These are phyloP conservation scores for Boletus reticuloceps DNA, from an alignment of 768 basidiomycete species.

Conservation along the genomic window DNA sequence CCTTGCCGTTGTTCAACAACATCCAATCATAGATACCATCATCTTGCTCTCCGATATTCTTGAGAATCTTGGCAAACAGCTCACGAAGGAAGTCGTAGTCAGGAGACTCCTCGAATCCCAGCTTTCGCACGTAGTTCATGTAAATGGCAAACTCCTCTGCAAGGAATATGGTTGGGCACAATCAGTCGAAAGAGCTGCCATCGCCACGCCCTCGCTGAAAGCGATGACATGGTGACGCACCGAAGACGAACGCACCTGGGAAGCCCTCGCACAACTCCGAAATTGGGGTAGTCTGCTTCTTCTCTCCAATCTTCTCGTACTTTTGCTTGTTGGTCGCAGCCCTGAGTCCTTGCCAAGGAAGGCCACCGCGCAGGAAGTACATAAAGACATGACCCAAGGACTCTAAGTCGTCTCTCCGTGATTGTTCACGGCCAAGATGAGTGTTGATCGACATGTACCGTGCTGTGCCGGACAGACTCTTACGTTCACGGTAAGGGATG, in stretches of 20 bases:
- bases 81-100: conserved; percentile 98
- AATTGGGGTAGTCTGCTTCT: conserved; percentile 94
- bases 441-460: conserved; percentile 99
- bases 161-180: conserved; percentile 2
- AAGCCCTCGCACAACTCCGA: conserved; percentile 94
- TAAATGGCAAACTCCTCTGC: conserved; percentile 95
- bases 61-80: conserved; percentile 88
- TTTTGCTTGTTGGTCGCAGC: conserved; percentile 99
- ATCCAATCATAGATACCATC: conserved; percentile 98
- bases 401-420: conserved; percentile 93
- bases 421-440: conserved; percentile 93
- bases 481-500: conserved; percentile 99
- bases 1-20: conserved; percentile 89
- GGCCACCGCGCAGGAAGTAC: conserved; percentile 95
- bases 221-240: background rate
- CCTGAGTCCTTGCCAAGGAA: conserved; percentile 97
- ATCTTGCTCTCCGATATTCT: conserved; percentile 82
- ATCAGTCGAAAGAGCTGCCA: background rate
- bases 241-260: conserved; percentile 56
- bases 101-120: conserved; percentile 96
- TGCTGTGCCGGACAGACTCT: conserved; percentile 93
- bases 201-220: background rate
- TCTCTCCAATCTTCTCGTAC: conserved; percentile 99
- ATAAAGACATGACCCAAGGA: conserved; percentile 99
- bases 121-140: conserved; percentile 98